A percentile compares a stretch with the other conserved stretches of the same genome.
These are phyloP conservation scores for Penicillium sp. DNA, from an alignment of 2,329 filamentous ascomycete species.

Conservation along the genomic window DNA sequence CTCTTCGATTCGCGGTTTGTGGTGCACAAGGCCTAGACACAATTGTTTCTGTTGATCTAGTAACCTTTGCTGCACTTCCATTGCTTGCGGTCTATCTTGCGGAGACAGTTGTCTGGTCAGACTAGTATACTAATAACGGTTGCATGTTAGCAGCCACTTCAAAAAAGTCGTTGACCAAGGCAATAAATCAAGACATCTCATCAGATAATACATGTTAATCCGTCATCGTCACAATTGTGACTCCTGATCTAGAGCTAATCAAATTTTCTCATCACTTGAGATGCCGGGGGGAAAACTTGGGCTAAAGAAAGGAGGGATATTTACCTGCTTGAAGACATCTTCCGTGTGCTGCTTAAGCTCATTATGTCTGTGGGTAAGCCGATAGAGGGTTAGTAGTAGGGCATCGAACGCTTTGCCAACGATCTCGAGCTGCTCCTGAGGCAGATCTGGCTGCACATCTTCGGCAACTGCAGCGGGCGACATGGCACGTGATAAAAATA, in stretches of 20 bases:
- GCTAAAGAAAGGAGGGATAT: slow-evolving; percentile 3
- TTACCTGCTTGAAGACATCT: slow-evolving; percentile 41
- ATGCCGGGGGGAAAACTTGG: slow-evolving; percentile 12
- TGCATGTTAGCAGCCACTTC: slow-evolving; percentile 26
- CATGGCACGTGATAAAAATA: slow-evolving; percentile 22
- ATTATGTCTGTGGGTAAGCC: slow-evolving; percentile 37
- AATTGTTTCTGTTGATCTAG: slow-evolving; percentile 28
- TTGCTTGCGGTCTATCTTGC: slow-evolving; percentile 26
- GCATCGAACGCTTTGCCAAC: slow-evolving; percentile 40
- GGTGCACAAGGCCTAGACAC: slow-evolving; percentile 33
- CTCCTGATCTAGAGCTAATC: slow-evolving; percentile 84
- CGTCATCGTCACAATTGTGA: slow-evolving; percentile 56
- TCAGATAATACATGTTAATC: slow-evolving; percentile 56
- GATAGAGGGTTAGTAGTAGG: slow-evolving; percentile 38
- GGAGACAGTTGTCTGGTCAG: slow-evolving; percentile 18
- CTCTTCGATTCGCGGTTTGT: slow-evolving; percentile 32
- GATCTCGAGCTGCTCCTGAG: slow-evolving; percentile 28
- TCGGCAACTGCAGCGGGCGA: slow-evolving; percentile 28
- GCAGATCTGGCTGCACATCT: slow-evolving; percentile 30
- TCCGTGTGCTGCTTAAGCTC: slow-evolving; percentile 34
- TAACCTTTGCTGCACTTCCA: slow-evolving; percentile 31
- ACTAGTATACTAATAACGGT: slow-evolving; percentile 13
- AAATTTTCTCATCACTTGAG: slow-evolving; percentile 47
- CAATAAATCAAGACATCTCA: slow-evolving; percentile 29
- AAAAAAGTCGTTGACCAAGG: slow-evolving; percentile 14